Base-by-base conservation (phyloP, 441 rosid genomes). In the Euphorbia schlechtendalii region DNA sequence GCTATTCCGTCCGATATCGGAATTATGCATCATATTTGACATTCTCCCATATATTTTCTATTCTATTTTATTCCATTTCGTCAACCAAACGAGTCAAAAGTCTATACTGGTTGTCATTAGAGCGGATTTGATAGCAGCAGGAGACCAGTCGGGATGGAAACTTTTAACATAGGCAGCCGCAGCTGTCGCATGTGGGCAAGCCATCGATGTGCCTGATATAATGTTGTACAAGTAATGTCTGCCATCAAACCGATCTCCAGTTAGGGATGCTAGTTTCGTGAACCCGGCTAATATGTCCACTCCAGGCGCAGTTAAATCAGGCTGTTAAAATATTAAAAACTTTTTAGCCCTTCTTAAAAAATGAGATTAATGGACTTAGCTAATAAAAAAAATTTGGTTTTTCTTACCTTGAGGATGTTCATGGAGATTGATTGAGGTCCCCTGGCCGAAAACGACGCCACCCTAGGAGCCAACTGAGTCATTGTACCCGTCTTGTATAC, bases 181-280 rank as follows among this genome's bases (percentile, higher is more conserved):
- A 7, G 82, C 88, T 0, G 94, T 28, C n/a, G 79, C 84, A 51
- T 87, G 94, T 40, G 94, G 94, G 40, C 90, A 82, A 24, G 90
- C 60, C 94, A 85, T 85, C 0, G 93, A 87, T 1, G 93, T 87
- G 20, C 90, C 90, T 0, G 87, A 83, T 46, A 69, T 41, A 1
- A 69, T 72, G 68, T 62, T 73, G 74, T 73, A 84, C 3, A 72
- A 61, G 13, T 53, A 17, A 24, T 45, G 56, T 28, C 87, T 76
- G 9, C 41, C 58, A 64, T 86, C 93, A 1, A 1, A 38, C 0
- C 58, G 22, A 22, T 58, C 48, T 0, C 58, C 83, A 4, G 85
- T 67, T 2, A 82, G 70, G 7, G 83, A n/a, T 13, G 36, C 17
- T 9, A 73, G 84, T 56, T 54, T 73, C 0, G 75, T 61, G 73